Conservation (phyloP, 495 filamentous ascomycete species). For the Polyplosphaeria fusca region DNA sequence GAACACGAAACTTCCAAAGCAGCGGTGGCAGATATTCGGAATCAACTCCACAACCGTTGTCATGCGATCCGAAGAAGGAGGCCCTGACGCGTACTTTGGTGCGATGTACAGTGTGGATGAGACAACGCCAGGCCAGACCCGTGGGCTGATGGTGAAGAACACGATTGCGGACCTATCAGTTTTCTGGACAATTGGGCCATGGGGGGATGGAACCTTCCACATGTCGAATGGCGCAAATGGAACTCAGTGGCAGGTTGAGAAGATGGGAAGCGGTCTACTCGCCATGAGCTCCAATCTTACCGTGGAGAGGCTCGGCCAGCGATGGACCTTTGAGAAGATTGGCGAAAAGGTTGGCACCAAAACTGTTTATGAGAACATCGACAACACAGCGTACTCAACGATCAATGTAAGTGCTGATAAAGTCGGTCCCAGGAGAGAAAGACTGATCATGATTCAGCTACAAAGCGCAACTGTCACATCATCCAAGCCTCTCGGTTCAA, state of each 20-base stretch:
- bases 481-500: too few species aligned
- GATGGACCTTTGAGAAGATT: slow-evolving; percentile 13
- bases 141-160: background rate
- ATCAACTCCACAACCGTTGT: slow-evolving; percentile 14
- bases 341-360: background rate
- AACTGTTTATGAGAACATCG: too few species aligned
- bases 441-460: too few species aligned
- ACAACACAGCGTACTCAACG: slow-evolving; percentile 7
- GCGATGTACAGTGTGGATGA: slow-evolving; percentile 1
- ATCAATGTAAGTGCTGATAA: slow-evolving; percentile 9
- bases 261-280: background rate
- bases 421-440: too few species aligned
- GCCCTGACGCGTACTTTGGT: slow-evolving; percentile 11
- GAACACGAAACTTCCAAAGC: background rate
- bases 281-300: slow-evolving; percentile 18
- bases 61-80: slow-evolving; percentile 16
- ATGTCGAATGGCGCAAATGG: slow-evolving; percentile 20
- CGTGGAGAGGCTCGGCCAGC: slow-evolving; percentile 2
- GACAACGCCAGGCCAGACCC: slow-evolving; percentile 9
- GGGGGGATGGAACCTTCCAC: slow-evolving; percentile 27
- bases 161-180: slow-evolving; percentile 13
- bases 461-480: too few species aligned
- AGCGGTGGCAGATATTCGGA: slow-evolving; percentile 25
- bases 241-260: slow-evolving; percentile 18
- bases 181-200: slow-evolving; percentile 19